A percentile compares a stretch with the other conserved stretches of the same genome.
These are phyloP conservation scores for Abrus pulchellus DNA, from an alignment of 306 rosid genomes.

Conservation along the genomic window DNA sequence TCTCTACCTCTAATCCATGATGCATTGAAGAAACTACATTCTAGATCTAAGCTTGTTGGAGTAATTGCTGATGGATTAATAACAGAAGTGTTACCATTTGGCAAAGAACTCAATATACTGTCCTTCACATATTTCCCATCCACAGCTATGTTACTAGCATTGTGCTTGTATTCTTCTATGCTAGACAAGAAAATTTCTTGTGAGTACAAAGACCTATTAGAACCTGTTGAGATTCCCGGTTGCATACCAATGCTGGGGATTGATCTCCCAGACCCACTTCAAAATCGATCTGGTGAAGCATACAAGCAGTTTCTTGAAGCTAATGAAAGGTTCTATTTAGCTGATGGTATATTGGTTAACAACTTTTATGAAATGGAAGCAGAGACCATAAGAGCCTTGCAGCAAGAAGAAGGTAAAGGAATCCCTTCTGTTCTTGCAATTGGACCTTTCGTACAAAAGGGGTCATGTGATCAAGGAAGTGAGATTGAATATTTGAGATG, in stretches of 20 bases:
- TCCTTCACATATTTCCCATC: slow-evolving; percentile 55
- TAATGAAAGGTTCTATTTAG: slow-evolving; percentile 39
- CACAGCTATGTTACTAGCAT: slow-evolving; percentile 52
- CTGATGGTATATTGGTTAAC: slow-evolving; percentile 51
- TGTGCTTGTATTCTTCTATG: slow-evolving; percentile 47
- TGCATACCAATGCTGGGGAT: slow-evolving; percentile 47
- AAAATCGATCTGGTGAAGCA: slow-evolving; percentile 26
- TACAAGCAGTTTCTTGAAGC: slow-evolving; percentile 43
- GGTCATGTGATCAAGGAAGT: background rate
- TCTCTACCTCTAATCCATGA: slow-evolving; percentile 41
- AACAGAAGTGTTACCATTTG: slow-evolving; percentile 36
- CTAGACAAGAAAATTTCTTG: slow-evolving; percentile 46
- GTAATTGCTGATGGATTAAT: slow-evolving; percentile 49
- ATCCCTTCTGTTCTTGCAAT: slow-evolving; percentile 47
- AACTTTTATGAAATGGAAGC: slow-evolving; percentile 50
- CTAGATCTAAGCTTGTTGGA: slow-evolving; percentile 31
- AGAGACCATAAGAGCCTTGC: slow-evolving; percentile 38
- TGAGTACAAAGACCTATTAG: slow-evolving; percentile 46
- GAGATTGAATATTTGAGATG: slow-evolving; percentile 37
- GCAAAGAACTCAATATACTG: slow-evolving; percentile 32
- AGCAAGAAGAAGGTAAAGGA: background rate
- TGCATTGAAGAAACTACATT: slow-evolving; percentile 12
- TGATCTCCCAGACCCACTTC: slow-evolving; percentile 49
- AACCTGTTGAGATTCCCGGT: slow-evolving; percentile 50
- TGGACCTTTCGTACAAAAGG: slow-evolving; percentile 56